Evolutionary conservation across 768 basidiomycete genomes (phyloP), one percentile per base, ranked within the genome.

Genomic region (Rhizopogon rudus): DNA sequence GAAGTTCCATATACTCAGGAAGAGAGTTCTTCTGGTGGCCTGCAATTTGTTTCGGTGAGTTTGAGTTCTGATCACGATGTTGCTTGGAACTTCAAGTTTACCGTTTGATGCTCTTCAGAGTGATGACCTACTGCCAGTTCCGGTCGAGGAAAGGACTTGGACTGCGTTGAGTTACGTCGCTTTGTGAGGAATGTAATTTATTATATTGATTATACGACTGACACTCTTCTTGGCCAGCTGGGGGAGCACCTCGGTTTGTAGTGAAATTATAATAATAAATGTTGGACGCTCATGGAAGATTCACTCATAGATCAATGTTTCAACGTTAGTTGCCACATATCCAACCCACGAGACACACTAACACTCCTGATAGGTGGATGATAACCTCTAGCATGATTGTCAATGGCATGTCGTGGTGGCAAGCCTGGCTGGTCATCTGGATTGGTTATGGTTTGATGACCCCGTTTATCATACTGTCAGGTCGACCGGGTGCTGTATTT

Each of bases 381-480:
- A 84, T 86, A 57, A 81, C 75, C 0, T 84, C 82, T 35, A 80
- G 81, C 2, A 85, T 87, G 85, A 74, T 85, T 20, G 78, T 82
- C 57, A 70, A 81, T 10, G 83, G 83, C 10, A 75, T 88, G 7
- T 83, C 82, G 0, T 87, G 85, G 86, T 88, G 86, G 86, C 84
- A 88, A 68, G 83, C 88, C 9, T 86, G 87, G 84, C 75, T 89
- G 54, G 86, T 80, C 53, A 82, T 85, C n/a, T 84, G 82, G 83
- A 57, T 85, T 33, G 81, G 75, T 40, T 84, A 76, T 68, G 81
- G 64, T 1, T 58, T 83, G 53, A 78, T 81, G 16, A 81, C 83
- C 1, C 81, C 81, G 0, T 84, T 91, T 71, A 77, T 91, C 54
- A 82, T 82, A 12, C 64, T 86, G 53, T 88, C 87, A 65, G 87